Conservation (phyloP, 768 basidiomycete species). For the Naganishia friedmannii region DNA sequence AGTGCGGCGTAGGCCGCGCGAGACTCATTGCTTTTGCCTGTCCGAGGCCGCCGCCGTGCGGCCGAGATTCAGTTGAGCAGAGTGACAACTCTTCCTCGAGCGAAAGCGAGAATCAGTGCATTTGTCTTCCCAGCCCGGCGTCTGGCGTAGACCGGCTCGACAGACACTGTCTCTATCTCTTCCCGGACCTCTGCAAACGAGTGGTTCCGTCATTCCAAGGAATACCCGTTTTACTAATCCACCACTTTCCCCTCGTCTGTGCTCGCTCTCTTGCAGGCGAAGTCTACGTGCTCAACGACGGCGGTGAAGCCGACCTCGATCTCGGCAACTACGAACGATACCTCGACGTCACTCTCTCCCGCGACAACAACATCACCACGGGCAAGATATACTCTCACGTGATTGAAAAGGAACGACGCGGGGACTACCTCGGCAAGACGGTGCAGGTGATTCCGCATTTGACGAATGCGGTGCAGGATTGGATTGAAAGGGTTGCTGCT, state of each 20-base stretch:
- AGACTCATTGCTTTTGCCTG: no score
- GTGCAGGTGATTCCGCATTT: conserved; percentile 96
- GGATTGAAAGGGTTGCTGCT: conserved; percentile 92
- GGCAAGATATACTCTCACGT: conserved; percentile 97
- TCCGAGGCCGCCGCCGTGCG: no score
- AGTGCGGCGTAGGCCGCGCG: no score
- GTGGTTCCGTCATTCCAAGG: no score
- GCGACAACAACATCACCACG: conserved; percentile 97
- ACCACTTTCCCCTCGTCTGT: neutral
- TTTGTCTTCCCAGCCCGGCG: no score
- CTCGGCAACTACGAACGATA: conserved; percentile 98
- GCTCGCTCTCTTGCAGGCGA: conserved; percentile 57
- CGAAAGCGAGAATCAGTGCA: no score
- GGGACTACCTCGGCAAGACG: conserved; percentile 86
- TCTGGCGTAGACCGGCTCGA: no score
- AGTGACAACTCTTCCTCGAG: no score
- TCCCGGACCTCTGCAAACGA: no score
- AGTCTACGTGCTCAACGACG: conserved; percentile 96
- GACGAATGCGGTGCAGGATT: conserved; percentile 95
- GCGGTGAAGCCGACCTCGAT: conserved; percentile 96
- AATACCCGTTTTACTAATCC: conserved; percentile 58
- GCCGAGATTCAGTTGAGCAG: no score
- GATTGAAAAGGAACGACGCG: conserved; percentile 77
- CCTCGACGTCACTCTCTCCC: conserved; percentile 85
- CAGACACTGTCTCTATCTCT: no score